Evolutionary conservation across 2,329 filamentous ascomycete genomes (phyloP).

Genomic region (Penicillium aurantiogriseum): DNA sequence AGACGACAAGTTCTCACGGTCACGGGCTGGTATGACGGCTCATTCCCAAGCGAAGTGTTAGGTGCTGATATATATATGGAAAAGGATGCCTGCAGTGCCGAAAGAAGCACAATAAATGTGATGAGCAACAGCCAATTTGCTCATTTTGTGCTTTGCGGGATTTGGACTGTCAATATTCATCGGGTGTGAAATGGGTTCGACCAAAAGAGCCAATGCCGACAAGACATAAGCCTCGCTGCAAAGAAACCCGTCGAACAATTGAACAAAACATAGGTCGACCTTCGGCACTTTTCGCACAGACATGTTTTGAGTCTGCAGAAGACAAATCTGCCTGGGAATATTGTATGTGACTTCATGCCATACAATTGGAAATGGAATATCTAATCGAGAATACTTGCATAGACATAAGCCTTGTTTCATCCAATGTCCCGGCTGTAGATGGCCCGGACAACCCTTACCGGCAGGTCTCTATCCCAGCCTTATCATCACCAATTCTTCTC

Average conservation of each 20-base stretch:
- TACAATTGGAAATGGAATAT: not conserved
- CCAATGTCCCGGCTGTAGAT: constrained; percentile 24
- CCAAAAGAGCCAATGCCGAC: constrained; percentile 13
- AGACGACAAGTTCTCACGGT: constrained; percentile 18
- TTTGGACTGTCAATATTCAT: constrained; percentile 19
- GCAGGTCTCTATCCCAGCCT: constrained; percentile 20
- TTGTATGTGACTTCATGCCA: constrained; percentile 10
- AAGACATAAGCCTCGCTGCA: constrained; percentile 17
- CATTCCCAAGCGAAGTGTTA: not conserved
- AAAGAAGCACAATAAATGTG: constrained; percentile 25
- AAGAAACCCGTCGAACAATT: not conserved
- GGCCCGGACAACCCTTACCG: constrained; percentile 26
- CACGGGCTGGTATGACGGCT: constrained; percentile 18
- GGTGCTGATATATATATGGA: not conserved
- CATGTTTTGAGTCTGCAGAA: constrained; percentile 16
- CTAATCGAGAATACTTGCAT: not conserved
- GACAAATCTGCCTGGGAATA: constrained; percentile 25
- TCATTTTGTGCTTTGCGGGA: constrained; percentile 14
- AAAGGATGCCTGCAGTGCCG: constrained; percentile 24
- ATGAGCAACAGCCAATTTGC: constrained; percentile 18
- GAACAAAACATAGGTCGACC: not conserved
- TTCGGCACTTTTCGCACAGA: constrained; percentile 5
- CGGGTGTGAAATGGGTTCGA: constrained; percentile 21
- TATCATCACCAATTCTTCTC: constrained; percentile 23
- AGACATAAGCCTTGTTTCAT: constrained; percentile 26